These are phyloP conservation scores for Daldinia childiae DNA, from an alignment of 495 filamentous ascomycete genomes.

Conservation along the genomic window DNA sequence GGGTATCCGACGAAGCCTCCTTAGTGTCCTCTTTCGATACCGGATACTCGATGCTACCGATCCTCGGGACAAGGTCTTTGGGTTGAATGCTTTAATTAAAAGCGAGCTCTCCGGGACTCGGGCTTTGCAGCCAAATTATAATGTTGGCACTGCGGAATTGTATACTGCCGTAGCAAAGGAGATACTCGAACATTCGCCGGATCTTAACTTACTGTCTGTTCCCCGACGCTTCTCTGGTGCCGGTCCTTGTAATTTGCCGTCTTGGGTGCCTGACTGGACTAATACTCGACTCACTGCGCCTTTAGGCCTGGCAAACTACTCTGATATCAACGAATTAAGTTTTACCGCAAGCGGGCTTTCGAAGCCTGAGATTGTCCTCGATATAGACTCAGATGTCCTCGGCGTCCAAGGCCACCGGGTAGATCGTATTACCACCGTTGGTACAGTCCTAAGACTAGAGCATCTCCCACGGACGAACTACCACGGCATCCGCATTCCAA, in stretches of 20 bases:
- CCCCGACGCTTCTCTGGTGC: slow-evolving; percentile 27
- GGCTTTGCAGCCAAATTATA: slow-evolving; percentile 29
- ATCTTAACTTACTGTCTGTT: slow-evolving; percentile 36
- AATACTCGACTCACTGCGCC: slow-evolving; percentile 38
- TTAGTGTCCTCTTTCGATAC: slow-evolving; percentile 36
- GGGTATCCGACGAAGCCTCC: slow-evolving; percentile 20
- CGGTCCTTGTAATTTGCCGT: slow-evolving; percentile 25
- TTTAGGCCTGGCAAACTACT: slow-evolving; percentile 33
- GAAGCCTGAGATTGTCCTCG: slow-evolving; percentile 14
- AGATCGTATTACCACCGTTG: slow-evolving; percentile 33
- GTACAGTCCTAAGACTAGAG: slow-evolving; percentile 26
- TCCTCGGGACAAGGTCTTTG: slow-evolving; percentile 36
- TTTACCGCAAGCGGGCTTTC: slow-evolving; percentile 31
- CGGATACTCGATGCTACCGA: slow-evolving; percentile 37
- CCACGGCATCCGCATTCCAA: slow-evolving; percentile 28
- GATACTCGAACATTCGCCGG: slow-evolving; percentile 17
- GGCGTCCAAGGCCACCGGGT: slow-evolving; percentile 22
- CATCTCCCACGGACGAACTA: slow-evolving; percentile 31
- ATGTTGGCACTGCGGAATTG: slow-evolving; percentile 24
- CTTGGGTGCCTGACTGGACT: slow-evolving; percentile 37
- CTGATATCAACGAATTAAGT: slow-evolving; percentile 32
- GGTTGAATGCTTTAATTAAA: slow-evolving; percentile 27
- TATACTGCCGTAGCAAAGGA: slow-evolving; percentile 31
- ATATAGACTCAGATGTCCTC: slow-evolving; percentile 9
- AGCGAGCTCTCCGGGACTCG: slow-evolving; percentile 11